Base-by-base conservation (phyloP, 495 filamentous ascomycete genomes). In the Lasiosphaeria ovina region DNA sequence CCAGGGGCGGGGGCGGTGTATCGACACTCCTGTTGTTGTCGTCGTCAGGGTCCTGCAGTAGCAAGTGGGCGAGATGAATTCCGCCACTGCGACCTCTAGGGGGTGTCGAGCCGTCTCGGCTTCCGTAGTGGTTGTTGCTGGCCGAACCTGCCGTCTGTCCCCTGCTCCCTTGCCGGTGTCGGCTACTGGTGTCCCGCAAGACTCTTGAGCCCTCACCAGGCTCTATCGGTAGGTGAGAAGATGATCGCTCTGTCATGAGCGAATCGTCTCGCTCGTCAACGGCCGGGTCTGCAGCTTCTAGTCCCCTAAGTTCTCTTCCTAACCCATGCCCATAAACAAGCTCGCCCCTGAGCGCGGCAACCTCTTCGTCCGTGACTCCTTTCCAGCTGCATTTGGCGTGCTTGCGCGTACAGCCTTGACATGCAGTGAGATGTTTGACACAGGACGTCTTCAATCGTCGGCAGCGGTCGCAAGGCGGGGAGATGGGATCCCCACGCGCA, bases 351-450 rank as follows among this genome's bases (percentile, higher is more conserved):
- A 56, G 42, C 38, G 12, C 14, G 24, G 10, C 52, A 14, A 91
- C 62, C 67, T 94, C 91, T 0, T 86, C 84, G 51, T 91, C 85
- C 42, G 83, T 86, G 51, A 93, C 81, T 57, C 87, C 84, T 60
- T 85, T 87, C 91, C 91, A 96, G 31, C 82, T 84, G 70, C 91
- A 96, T 61, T 89, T 92, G 12, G 89, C 89, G 67, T 94, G 91
- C 72, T 93, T 93, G 72, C 89, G 90, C 2, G 91, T 94, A 72
- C 91, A 96, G 40, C 89, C 90, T 72, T 89, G 82, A 70, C 91
- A 96, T 31, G 91, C 89, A 0, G 90, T 93, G 38, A 92, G 76
- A 59, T 95, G 90, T 73, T 93, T 94, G 42, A 91, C 74, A 55
- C 91, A 96, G 59, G 90, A 84, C 79, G 90, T 90, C 61, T 88